Evolutionary conservation across 306 rosid species (phyloP).

Genomic region (Cicer judaicum): DNA sequence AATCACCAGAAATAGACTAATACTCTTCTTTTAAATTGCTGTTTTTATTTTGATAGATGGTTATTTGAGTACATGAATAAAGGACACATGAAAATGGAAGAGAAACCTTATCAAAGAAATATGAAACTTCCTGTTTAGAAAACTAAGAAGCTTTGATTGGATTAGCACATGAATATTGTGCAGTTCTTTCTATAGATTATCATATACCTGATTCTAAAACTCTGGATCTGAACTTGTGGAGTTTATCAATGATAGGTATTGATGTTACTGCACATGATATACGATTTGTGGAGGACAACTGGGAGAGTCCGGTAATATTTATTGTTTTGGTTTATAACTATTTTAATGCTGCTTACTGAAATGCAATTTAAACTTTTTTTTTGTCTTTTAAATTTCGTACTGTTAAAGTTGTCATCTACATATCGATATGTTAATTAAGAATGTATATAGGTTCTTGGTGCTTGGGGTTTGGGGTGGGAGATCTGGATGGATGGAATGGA

Average conservation of each 20-base stretch:
- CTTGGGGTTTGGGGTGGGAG: constrained; percentile 99
- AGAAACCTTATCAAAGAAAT: constrained; percentile 17
- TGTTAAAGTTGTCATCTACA: constrained; percentile 16
- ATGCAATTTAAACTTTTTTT: constrained; percentile 39
- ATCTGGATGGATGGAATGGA: constrained; percentile 99
- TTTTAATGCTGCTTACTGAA: constrained; percentile 22
- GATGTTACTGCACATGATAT: constrained; percentile 89
- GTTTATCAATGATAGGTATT: constrained; percentile 64
- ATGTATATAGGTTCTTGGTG: constrained; percentile 85
- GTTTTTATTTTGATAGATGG: constrained; percentile 25
- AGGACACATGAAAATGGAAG: constrained; percentile 15
- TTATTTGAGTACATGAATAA: constrained; percentile 31
- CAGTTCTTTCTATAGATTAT: constrained; percentile 20
- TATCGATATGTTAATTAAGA: constrained; percentile 35
- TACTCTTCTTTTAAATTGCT: constrained; percentile 14
- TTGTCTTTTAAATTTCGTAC: not conserved
- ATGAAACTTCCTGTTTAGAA: constrained; percentile 21
- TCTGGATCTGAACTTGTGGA: constrained; percentile 43
- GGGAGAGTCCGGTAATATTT: constrained; percentile 98
- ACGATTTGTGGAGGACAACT: constrained; percentile 97
- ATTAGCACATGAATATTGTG: constrained; percentile 2
- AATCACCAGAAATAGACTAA: constrained; percentile 34
- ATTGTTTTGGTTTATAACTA: constrained; percentile 30
- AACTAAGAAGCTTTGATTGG: constrained; percentile 12
- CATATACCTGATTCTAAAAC: constrained; percentile 35